Percentiles rank a stretch among this genome's conserved stretches.
Conservation (phyloP, 177 flowering plant genomes). For the Telopea speciosissima region DNA sequence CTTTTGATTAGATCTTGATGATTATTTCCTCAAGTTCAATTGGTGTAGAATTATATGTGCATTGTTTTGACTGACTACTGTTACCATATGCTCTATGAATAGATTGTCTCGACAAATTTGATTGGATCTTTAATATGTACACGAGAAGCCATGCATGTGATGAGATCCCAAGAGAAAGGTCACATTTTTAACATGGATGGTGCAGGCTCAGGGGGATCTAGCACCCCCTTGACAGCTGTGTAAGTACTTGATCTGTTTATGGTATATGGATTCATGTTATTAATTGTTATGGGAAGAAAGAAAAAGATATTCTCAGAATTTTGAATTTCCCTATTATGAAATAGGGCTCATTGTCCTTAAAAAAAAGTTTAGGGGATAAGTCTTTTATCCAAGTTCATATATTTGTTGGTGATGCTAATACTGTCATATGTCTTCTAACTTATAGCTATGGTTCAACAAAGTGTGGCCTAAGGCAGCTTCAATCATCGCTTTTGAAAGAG, state of each 20-base stretch:
- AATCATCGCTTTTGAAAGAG: constrained; percentile 62
- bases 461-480: constrained; percentile 76
- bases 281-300: neutral
- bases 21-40: neutral
- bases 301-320: neutral
- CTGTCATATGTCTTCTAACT: neutral
- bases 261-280: neutral
- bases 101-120: constrained; percentile 76
- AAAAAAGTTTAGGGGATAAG: neutral
- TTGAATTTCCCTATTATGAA: neutral
- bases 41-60: neutral
- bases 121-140: constrained; percentile 70
- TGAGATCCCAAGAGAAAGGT: constrained; percentile 53
- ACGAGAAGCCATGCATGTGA: constrained; percentile 57
- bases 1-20: neutral
- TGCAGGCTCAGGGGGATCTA: constrained; percentile 81
- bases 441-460: constrained; percentile 69
- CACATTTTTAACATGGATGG: constrained; percentile 86
- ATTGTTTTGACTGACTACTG: neutral
- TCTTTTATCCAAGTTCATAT: neutral
- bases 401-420: neutral
- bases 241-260: constrained; percentile 27
- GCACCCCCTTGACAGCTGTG: constrained; percentile 81
- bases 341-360: neutral
- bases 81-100: constrained; percentile 7